A percentile compares a stretch with the other conserved stretches of the same genome.
phyloP scores from a whole-genome alignment of 169 alveolate genomes.

The Plasmodium malariae region DNA sequence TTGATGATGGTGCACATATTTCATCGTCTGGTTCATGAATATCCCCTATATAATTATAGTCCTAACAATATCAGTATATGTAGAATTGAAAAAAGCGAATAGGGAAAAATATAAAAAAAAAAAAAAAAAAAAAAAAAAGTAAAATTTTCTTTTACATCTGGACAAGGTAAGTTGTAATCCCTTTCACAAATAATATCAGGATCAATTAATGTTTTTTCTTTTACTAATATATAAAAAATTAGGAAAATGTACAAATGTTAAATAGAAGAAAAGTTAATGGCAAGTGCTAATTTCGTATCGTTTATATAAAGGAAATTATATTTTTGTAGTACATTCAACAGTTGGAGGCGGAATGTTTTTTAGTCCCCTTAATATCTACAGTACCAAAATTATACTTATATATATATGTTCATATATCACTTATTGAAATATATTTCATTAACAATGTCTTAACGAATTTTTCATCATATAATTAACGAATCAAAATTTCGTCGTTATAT shows the following conservation, averaged over 20 bases:
- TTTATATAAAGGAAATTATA: neutral
- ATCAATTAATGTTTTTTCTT: slow-evolving; percentile 72
- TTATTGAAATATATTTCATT: neutral
- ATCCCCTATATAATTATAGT: slow-evolving; percentile 48
- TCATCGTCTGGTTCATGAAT: slow-evolving; percentile 44
- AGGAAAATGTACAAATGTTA: neutral
- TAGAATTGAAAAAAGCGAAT: neutral
- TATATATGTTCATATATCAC: neutral
- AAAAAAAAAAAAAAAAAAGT: slow-evolving; percentile 76
- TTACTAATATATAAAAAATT: slow-evolving; percentile 18
- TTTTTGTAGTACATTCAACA: slow-evolving; percentile 40
- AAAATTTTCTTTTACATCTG: slow-evolving; percentile 80
- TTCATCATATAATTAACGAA: neutral
- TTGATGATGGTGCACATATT: slow-evolving; percentile 70
- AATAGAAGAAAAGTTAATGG: neutral
- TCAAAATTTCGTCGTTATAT: neutral
- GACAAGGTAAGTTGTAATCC: slow-evolving; percentile 84
- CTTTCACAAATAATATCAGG: slow-evolving; percentile 83
- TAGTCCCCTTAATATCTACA: slow-evolving; percentile 38
- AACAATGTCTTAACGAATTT: neutral
- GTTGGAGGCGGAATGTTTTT: slow-evolving; percentile 57
- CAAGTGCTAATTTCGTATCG: neutral
- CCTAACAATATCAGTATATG: slow-evolving; percentile 19
- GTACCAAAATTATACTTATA: neutral
- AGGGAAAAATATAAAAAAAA: neutral